phyloP scores from a whole-genome alignment of 106 monocot species.

The Triglochin maritima region DNA sequence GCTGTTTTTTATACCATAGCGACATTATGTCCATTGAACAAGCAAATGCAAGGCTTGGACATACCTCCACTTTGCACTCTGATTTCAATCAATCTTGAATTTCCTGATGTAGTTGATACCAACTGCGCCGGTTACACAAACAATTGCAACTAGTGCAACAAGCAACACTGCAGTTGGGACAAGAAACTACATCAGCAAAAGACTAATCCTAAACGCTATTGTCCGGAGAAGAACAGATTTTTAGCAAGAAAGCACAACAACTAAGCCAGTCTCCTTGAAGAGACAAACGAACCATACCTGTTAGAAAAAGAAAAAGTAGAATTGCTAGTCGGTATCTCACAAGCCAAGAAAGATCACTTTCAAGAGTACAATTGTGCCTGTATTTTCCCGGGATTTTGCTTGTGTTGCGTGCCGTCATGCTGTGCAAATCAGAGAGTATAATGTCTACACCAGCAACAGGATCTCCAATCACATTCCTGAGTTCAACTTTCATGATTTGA shows the following conservation, averaged over 20 bases:
- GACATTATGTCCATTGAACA: background rate
- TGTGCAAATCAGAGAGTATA: slow-evolving; percentile 49
- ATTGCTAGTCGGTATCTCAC: slow-evolving; percentile 34
- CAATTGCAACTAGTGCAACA: slow-evolving; percentile 5
- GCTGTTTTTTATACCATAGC: background rate
- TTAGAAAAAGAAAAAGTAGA: slow-evolving; percentile 16
- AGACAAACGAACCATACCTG: slow-evolving; percentile 23
- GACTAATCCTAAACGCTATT: background rate
- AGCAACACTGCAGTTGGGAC: slow-evolving; percentile 14
- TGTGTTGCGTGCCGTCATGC: background rate
- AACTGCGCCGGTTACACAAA: slow-evolving; percentile 2
- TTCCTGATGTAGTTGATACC: slow-evolving; percentile 13
- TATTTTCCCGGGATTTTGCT: background rate
- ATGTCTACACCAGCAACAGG: slow-evolving; percentile 34
- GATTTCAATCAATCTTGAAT: slow-evolving; percentile 20
- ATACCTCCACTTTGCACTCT: background rate
- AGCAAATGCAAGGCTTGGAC: background rate
- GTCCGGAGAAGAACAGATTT: background rate
- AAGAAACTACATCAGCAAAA: background rate
- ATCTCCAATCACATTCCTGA: slow-evolving; percentile 42
- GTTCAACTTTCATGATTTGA: slow-evolving; percentile 43
- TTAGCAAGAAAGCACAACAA: background rate
- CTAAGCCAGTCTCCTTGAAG: background rate
- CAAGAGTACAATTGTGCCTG: slow-evolving; percentile 45
- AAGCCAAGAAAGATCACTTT: slow-evolving; percentile 54